phyloP scores from a whole-genome alignment of 2,329 filamentous ascomycete genomes.

The Aspergillus texensis region DNA sequence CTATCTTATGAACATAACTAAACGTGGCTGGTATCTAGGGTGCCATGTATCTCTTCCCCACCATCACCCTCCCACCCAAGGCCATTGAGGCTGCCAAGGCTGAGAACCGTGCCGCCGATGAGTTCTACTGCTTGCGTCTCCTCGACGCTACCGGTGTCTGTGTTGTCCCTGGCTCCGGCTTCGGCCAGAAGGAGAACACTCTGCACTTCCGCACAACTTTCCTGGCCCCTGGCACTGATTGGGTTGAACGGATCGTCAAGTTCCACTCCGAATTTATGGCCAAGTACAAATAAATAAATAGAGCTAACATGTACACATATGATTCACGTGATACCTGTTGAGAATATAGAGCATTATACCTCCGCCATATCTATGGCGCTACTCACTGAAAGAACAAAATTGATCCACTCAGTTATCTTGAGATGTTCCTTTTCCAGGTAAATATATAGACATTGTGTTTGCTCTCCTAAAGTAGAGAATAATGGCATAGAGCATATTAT shows the following conservation, averaged over 20 bases:
- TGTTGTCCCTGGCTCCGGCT: constrained; percentile 87
- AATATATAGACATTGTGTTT: not conserved
- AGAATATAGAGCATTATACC: constrained; percentile 7
- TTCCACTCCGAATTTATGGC: constrained; percentile 93
- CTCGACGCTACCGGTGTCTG: constrained; percentile 95
- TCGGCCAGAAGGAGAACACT: constrained; percentile 89
- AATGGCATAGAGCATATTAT: not conserved
- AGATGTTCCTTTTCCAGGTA: not conserved
- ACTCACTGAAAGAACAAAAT: not conserved
- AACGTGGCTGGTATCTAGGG: constrained; percentile 57
- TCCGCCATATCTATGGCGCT: not conserved
- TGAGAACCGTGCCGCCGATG: constrained; percentile 76
- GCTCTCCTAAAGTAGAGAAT: no score
- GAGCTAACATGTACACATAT: not conserved
- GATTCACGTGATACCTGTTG: not conserved
- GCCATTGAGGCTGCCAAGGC: constrained; percentile 74
- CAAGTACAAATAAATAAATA: constrained; percentile 56
- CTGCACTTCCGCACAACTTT: constrained; percentile 97
- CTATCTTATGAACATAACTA: not conserved
- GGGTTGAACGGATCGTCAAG: constrained; percentile 81
- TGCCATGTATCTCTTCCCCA: constrained; percentile 98
- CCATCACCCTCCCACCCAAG: constrained; percentile 76
- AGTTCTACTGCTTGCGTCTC: constrained; percentile 90
- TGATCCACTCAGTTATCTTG: not conserved
- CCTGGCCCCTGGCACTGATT: constrained; percentile 92